Evolutionary conservation across 352 stramenopile genomes (phyloP).

Genomic region (Phytophthora citrophthora): DNA sequence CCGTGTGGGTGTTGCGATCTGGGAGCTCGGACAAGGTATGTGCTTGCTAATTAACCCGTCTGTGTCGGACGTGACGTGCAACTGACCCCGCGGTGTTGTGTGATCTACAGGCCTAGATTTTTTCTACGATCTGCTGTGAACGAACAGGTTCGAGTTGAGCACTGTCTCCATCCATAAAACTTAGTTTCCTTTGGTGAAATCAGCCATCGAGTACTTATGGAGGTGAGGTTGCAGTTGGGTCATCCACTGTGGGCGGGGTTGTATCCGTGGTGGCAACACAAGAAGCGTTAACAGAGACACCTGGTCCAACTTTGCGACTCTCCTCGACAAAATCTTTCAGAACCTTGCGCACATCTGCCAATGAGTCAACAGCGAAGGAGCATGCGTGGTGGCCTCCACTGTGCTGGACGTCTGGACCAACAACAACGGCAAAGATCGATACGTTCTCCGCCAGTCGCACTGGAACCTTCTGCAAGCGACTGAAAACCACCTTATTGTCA

Average conservation of each 20-base stretch:
- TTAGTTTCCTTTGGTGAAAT: constrained; percentile 8
- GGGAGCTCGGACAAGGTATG: constrained; percentile 85
- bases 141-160: not conserved
- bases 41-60: not conserved
- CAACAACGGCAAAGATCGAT: constrained; percentile 74
- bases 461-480: constrained; percentile 75
- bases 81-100: constrained; percentile 9
- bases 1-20: constrained; percentile 67
- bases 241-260: not conserved
- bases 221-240: not conserved
- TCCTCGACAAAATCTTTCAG: constrained; percentile 77
- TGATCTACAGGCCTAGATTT: constrained; percentile 66
- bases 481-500: constrained; percentile 84
- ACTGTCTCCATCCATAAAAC: constrained; percentile 19
- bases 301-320: constrained; percentile 38
- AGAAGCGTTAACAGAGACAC: not conserved
- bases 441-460: constrained; percentile 70
- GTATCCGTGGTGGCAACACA: not conserved
- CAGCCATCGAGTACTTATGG: constrained; percentile 7
- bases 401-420: constrained; percentile 71
- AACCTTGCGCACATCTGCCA: constrained; percentile 73
- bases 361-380: constrained; percentile 70
- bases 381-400: constrained; percentile 59
- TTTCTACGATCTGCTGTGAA: constrained; percentile 77
- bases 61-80: not conserved